Evolutionary conservation across 192 early-diverging fungal genomes (phyloP).

Genomic region (Coemansia sp.): DNA sequence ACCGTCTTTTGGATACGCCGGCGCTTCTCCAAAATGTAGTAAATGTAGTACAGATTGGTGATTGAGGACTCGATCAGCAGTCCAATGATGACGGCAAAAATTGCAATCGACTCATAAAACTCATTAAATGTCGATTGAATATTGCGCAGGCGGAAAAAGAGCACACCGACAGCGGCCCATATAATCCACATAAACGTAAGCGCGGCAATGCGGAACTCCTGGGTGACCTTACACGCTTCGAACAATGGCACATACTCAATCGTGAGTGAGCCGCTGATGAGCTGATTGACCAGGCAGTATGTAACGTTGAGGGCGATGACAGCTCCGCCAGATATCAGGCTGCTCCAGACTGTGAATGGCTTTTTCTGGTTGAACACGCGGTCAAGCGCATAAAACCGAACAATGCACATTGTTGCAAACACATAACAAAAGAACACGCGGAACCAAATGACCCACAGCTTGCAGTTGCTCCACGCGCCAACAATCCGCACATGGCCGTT

Average conservation of each 20-base stretch:
- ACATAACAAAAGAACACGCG: constrained; percentile 39
- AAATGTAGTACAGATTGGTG: constrained; percentile 21
- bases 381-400: constrained; percentile 46
- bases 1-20: constrained; percentile 33
- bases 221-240: constrained; percentile 21
- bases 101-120: constrained; percentile 31
- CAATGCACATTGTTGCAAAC: constrained; percentile 35
- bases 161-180: constrained; percentile 24
- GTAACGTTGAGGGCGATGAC: constrained; percentile 19
- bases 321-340: constrained; percentile 4
- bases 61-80: constrained; percentile 27
- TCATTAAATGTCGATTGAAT: constrained; percentile 52
- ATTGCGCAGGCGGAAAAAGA: constrained; percentile 42
- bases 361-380: constrained; percentile 52
- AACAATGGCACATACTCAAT: neutral
- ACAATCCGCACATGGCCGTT: constrained; percentile 39
- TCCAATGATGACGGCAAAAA: constrained; percentile 31
- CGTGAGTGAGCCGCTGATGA: constrained; percentile 17
- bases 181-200: constrained; percentile 32
- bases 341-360: constrained; percentile 30
- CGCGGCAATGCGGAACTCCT: constrained; percentile 22
- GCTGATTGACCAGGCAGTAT: constrained; percentile 25
- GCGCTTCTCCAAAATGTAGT: constrained; percentile 23
- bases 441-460: constrained; percentile 49
- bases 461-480: constrained; percentile 36